Conservation (phyloP, 2,329 filamentous ascomycete species). For the Paraphaeosphaeria sporulosa region DNA sequence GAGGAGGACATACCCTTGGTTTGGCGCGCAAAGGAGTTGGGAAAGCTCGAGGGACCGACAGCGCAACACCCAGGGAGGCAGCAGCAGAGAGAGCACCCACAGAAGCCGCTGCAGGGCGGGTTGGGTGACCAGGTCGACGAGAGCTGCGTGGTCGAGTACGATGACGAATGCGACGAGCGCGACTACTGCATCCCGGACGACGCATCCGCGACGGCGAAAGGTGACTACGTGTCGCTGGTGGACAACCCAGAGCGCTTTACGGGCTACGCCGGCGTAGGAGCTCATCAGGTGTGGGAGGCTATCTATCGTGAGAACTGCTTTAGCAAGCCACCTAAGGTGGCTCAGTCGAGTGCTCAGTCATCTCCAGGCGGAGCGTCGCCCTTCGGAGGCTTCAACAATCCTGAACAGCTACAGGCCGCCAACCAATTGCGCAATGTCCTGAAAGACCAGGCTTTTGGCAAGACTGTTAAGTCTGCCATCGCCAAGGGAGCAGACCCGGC, state of each 20-base stretch:
- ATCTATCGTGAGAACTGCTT: constrained; percentile 99
- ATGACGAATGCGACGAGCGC: constrained; percentile 94
- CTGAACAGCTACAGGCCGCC: constrained; percentile 61
- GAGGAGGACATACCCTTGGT: constrained; percentile 92
- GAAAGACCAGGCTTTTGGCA: constrained; percentile 65
- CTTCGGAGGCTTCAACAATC: constrained; percentile 53
- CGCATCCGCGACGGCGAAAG: constrained; percentile 83
- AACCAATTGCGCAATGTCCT: constrained; percentile 69
- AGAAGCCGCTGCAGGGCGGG: constrained; percentile 79
- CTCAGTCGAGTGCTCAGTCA: constrained; percentile 44
- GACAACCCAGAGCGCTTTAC: constrained; percentile 97
- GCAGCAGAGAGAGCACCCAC: constrained; percentile 72
- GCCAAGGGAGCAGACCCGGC: constrained; percentile 61
- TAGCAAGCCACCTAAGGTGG: constrained; percentile 55
- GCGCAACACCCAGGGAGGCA: constrained; percentile 86
- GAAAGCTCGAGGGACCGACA: constrained; percentile 88
- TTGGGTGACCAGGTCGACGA: constrained; percentile 89
- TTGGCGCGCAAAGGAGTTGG: constrained; percentile 90
- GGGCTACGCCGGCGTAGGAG: constrained; percentile 84
- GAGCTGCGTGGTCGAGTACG: constrained; percentile 96
- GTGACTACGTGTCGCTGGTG: constrained; percentile 93
- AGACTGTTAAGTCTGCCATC: constrained; percentile 66
- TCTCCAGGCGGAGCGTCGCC: constrained; percentile 48
- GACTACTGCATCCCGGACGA: constrained; percentile 98
- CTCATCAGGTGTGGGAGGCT: constrained; percentile 92